Evolutionary conservation across 2,329 filamentous ascomycete genomes (phyloP).

Genomic region (Botrytis pseudocinerea): DNA sequence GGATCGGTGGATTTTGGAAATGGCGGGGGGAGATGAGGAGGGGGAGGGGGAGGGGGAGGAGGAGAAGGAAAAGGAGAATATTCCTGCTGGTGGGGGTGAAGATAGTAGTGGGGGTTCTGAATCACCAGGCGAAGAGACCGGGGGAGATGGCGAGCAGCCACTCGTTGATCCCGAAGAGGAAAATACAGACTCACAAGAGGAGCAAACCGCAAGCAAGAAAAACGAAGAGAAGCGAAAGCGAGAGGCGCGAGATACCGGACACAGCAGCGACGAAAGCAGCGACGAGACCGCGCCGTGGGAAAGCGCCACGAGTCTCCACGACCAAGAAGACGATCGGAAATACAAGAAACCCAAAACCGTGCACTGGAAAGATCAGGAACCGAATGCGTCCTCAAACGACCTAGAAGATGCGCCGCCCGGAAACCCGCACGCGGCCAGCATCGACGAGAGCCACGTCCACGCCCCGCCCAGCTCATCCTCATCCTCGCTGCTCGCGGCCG

Average conservation of each 20-base stretch:
- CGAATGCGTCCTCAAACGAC: background rate
- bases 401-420: no score
- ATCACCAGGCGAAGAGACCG: background rate
- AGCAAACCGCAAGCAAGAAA: fast-evolving
- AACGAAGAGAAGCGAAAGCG: background rate
- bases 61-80: background rate
- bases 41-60: background rate
- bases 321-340: background rate
- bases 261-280: background rate
- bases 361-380: background rate
- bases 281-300: background rate
- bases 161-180: background rate
- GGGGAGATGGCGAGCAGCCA: background rate
- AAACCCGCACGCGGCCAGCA: no score
- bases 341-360: background rate
- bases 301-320: background rate
- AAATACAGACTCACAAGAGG: background rate
- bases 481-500: background rate
- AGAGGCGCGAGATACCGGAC: background rate
- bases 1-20: background rate
- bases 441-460: no score
- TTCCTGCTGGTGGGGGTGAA: background rate
- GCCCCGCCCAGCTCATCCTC: no score
- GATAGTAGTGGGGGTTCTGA: background rate
- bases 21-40: background rate